These are phyloP conservation scores for Apiospora saccharicola DNA, from an alignment of 2,329 filamentous ascomycete genomes.

Conservation along the genomic window DNA sequence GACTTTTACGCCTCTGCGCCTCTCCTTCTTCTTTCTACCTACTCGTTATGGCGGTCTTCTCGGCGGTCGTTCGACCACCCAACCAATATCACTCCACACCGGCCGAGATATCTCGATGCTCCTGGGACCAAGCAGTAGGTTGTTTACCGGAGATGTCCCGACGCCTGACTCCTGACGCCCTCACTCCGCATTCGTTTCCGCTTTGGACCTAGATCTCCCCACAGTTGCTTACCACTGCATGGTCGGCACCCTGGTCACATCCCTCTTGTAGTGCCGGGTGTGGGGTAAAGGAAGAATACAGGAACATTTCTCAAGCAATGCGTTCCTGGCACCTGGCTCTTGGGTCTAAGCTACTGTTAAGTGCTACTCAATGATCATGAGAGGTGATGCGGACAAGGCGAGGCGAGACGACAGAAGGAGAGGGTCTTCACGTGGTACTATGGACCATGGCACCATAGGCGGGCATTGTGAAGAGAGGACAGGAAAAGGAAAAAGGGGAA, in stretches of 20 bases:
- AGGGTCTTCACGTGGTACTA: neutral
- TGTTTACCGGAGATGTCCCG: neutral
- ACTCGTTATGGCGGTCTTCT: neutral
- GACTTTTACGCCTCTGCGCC: neutral
- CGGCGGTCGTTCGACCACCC: neutral
- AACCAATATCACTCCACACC: neutral
- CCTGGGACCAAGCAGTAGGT: neutral
- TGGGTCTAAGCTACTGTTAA: neutral
- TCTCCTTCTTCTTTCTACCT: neutral
- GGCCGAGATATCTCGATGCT: slow-evolving; percentile 6
- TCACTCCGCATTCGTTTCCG: slow-evolving; percentile 12
- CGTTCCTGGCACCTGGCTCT: neutral
- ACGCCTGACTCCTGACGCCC: slow-evolving; percentile 1
- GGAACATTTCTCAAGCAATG: neutral
- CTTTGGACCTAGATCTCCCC: slow-evolving; percentile 20
- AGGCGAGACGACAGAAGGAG: neutral
- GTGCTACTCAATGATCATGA: neutral
- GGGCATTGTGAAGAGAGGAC: neutral
- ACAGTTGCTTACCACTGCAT: slow-evolving; percentile 19
- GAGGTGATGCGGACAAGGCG: neutral
- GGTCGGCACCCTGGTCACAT: neutral
- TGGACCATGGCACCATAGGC: neutral
- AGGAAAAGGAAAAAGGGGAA: neutral
- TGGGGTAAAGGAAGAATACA: slow-evolving; percentile 1
- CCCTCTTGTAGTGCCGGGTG: slow-evolving; percentile 4